Evolutionary conservation across 2,329 filamentous ascomycete genomes (phyloP).

Genomic region (Pestalotiopsis sp.): DNA sequence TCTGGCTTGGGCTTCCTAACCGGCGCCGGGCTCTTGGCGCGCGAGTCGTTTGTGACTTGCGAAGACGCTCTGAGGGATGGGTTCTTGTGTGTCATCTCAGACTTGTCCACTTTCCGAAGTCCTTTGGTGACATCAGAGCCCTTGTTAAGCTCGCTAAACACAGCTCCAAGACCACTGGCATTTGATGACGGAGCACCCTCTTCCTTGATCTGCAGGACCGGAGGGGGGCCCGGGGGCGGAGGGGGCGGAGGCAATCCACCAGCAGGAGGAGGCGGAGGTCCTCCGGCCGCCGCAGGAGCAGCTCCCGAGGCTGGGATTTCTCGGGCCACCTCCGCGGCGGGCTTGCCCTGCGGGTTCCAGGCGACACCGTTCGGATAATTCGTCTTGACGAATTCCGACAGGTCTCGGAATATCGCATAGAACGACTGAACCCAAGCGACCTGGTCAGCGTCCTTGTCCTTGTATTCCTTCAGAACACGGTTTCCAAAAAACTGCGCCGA

Average conservation of each 20-base stretch:
- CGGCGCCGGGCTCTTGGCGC: slow-evolving; percentile 84
- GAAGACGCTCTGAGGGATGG: slow-evolving; percentile 78
- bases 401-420: slow-evolving; percentile 84
- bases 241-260: slow-evolving; percentile 68
- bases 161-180: slow-evolving; percentile 72
- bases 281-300: slow-evolving; percentile 41
- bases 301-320: slow-evolving; percentile 54
- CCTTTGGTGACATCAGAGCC: slow-evolving; percentile 86
- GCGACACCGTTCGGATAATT: slow-evolving; percentile 78
- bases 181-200: slow-evolving; percentile 47
- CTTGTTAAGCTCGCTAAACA: slow-evolving; percentile 90
- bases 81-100: slow-evolving; percentile 99
- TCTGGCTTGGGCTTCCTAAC: slow-evolving; percentile 86
- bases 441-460: slow-evolving; percentile 77
- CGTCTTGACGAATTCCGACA: slow-evolving; percentile 82
- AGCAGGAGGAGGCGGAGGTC: slow-evolving; percentile 56
- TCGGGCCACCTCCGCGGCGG: slow-evolving; percentile 68
- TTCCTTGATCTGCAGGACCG: slow-evolving; percentile 62
- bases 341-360: slow-evolving; percentile 81
- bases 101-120: slow-evolving; percentile 90
- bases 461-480: slow-evolving; percentile 87
- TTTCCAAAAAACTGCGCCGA: slow-evolving; percentile 95
- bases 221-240: slow-evolving; percentile 71
- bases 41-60: slow-evolving; percentile 65
- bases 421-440: slow-evolving; percentile 92